Base-by-base conservation (phyloP, 495 filamentous ascomycete species). In the Oidiodendron maius region DNA sequence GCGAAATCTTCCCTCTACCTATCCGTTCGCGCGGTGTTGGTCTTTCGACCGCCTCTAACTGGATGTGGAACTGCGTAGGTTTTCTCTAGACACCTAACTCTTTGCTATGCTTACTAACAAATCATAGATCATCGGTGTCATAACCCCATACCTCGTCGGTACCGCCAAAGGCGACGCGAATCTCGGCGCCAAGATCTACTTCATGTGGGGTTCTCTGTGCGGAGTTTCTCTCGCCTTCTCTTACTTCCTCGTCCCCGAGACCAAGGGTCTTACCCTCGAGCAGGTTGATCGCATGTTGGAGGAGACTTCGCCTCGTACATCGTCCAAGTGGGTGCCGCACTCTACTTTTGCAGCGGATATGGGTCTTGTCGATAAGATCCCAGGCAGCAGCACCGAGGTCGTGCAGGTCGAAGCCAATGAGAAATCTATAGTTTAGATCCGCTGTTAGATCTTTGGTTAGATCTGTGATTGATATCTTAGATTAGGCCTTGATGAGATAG, bases 271-370 rank as follows among this genome's bases (percentile, higher is more conserved):
- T 16, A 83, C 85, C 15, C 84, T 93, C 39, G 88, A 94, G 71
- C 87, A 94, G 64, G 84, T 94, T 58, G 88, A 93, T 70, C 78
- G 80, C 68, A 90, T 91, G 88, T 77, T 94, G 73, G 87, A 89
- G 64, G 87, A 91, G 70, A 78, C 78, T 4, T 84, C 75, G 1
- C 82, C 87, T n/a, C 65, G 81, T 20, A 83, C 76, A 13, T 87
- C 83, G 44, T 61, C 71, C 62, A 78, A 75, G 58, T 91, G 87
- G 87, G 73, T 71, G 57, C 84, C 86, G 20, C 76, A 78, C 57
- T 68, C 69, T 44, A 91, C 86, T 22, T 89, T 84, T 52, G 83
- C 82, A 4, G 61, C 66, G 25, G 75, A 82, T 46, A 80, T 81
- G 76, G 66, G 64, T 32, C 22, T 53, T 5, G 23, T 69, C 34